Conservation (phyloP, 2,329 filamentous ascomycete species). For the Parastagonospora nodorum region DNA sequence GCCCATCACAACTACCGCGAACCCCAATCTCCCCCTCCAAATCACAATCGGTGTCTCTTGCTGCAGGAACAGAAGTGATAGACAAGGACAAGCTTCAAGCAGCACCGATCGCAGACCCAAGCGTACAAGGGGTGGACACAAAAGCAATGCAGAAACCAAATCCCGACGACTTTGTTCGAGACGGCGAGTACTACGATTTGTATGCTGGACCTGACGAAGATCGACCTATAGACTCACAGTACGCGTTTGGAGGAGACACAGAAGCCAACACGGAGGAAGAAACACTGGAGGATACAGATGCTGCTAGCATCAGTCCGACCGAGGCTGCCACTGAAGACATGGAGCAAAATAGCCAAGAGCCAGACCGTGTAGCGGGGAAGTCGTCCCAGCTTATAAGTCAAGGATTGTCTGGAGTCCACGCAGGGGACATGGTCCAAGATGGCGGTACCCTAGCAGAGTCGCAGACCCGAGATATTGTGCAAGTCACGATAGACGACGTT, state of each 20-base stretch:
- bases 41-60: constrained; percentile 3
- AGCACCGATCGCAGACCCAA: not conserved
- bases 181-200: constrained; percentile 28
- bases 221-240: constrained; percentile 65
- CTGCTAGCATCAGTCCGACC: constrained; percentile 9
- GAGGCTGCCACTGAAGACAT: constrained; percentile 10
- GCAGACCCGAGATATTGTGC: not conserved
- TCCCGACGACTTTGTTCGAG: constrained; percentile 14
- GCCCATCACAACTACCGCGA: constrained; percentile 24
- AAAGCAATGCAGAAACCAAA: not conserved
- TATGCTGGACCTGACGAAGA: constrained; percentile 30
- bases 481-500: not conserved
- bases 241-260: constrained; percentile 41
- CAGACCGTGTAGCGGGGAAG: not conserved
- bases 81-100: not conserved
- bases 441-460: constrained; percentile 3
- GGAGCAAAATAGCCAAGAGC: not conserved
- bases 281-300: constrained; percentile 9
- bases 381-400: not conserved
- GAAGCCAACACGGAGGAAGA: constrained; percentile 32
- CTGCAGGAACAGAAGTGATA: constrained; percentile 1
- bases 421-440: constrained; percentile 2
- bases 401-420: not conserved
- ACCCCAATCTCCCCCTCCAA: constrained; percentile 35
- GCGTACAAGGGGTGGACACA: not conserved